phyloP scores from a whole-genome alignment of 2,329 filamentous ascomycete genomes.

The Apiospora marii region DNA sequence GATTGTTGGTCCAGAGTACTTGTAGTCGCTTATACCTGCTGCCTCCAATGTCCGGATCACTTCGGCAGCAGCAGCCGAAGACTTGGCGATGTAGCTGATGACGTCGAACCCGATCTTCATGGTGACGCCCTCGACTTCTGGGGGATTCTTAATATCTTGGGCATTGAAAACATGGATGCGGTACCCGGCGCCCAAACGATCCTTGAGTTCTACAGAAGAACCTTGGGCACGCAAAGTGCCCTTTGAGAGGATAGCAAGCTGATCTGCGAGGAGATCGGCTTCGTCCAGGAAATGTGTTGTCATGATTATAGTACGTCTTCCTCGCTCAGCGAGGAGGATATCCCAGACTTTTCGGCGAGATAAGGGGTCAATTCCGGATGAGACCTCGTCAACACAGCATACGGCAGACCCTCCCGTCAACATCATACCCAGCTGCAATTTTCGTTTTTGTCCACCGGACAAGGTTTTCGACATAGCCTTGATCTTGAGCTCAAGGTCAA shows the following conservation, averaged over 20 bases:
- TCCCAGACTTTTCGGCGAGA: constrained; percentile 93
- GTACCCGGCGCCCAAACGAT: constrained; percentile 83
- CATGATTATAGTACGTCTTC: constrained; percentile 80
- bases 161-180: constrained; percentile 76
- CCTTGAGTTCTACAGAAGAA: constrained; percentile 86
- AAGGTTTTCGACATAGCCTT: constrained; percentile 77
- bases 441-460: constrained; percentile 91
- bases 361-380: constrained; percentile 85
- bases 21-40: constrained; percentile 75
- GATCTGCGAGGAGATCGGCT: constrained; percentile 86
- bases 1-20: constrained; percentile 87
- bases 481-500: constrained; percentile 80
- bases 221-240: constrained; percentile 83
- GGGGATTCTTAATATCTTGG: constrained; percentile 54
- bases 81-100: constrained; percentile 74
- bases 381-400: constrained; percentile 92
- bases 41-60: constrained; percentile 76
- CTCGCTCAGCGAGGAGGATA: constrained; percentile 85
- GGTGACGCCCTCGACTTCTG: constrained; percentile 61
- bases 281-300: constrained; percentile 96
- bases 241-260: constrained; percentile 87
- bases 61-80: constrained; percentile 73
- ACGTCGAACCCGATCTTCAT: constrained; percentile 73
- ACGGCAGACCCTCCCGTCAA: constrained; percentile 87
- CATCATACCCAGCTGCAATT: constrained; percentile 94